A percentile compares a stretch with the other conserved stretches of the same genome.
Evolutionary conservation across 2,329 filamentous ascomycete species (phyloP).

Genomic region (Colletotrichum sojae): DNA sequence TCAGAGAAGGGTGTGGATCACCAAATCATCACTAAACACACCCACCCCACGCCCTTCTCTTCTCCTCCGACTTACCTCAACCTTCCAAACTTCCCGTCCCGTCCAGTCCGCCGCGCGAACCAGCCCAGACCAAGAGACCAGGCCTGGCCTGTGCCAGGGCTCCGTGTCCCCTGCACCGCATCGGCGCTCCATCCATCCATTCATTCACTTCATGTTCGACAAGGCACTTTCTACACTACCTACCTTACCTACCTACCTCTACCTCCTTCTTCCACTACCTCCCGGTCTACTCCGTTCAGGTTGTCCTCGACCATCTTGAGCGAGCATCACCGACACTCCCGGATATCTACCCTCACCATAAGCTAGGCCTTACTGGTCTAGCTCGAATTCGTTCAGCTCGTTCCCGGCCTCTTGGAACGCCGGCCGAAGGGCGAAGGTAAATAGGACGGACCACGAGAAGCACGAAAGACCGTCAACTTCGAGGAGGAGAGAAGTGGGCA

Average conservation of each 20-base stretch:
- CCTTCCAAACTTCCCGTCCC: slow-evolving; percentile 41
- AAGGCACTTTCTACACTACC: too few species aligned
- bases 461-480: not conserved
- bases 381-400: not conserved
- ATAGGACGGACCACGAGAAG: not conserved
- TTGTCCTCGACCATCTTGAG: slow-evolving; percentile 25
- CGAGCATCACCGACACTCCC: slow-evolving; percentile 7
- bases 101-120: slow-evolving; percentile 29
- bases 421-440: not conserved
- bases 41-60: slow-evolving; percentile 31
- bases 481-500: not conserved
- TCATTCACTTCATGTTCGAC: too few species aligned
- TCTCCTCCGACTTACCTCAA: slow-evolving; percentile 32
- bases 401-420: slow-evolving; percentile 7
- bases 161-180: slow-evolving; percentile 35
- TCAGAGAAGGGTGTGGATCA: slow-evolving; percentile 31
- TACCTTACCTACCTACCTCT: too few species aligned
- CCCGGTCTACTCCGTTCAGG: not conserved
- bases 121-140: slow-evolving; percentile 35
- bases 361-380: too few species aligned
- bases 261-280: too few species aligned
- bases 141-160: slow-evolving; percentile 35
- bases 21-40: slow-evolving; percentile 39
- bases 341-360: too few species aligned
- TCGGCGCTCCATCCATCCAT: not conserved